Base-by-base conservation (phyloP, 768 basidiomycete species). In the Hericium erinaceus region DNA sequence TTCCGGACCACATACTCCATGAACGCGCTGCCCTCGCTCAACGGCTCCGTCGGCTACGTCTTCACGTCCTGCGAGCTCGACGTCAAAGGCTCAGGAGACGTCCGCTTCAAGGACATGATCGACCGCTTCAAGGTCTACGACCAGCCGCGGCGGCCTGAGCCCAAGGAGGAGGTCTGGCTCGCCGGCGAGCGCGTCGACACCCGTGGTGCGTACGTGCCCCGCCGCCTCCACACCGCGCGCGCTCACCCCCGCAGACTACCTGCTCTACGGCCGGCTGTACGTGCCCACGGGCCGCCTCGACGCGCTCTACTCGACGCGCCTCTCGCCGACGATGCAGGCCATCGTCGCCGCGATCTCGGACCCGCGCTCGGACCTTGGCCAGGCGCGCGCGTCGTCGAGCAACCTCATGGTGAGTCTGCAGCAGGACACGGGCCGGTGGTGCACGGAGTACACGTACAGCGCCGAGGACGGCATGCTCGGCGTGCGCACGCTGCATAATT, bases 381-480 rank as follows among this genome's bases (percentile, higher is more conserved):
- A 20, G 70, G 74, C 77, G 63, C 60, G 53, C n/a, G 73, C 60
- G 72, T 63, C 57, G 41, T 61, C 69, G 28, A 88, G 81, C 67
- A 89, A 89, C 60, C 67, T 83, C 67, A 86, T 97, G 80, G 69
- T 98, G 64, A 90, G 82, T 61, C 70, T 98, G 39, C 93, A 95
- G 69, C 94, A 97, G 66, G 93, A 97, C 67, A 81, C 89, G 9
- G 95, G 95, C 3, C 83, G 89, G 63, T 94, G 89, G 84, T 91
- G 91, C 62, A 86, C 89, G 2, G 95, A 98, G 69, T 98, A 95
- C 63, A 89, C 89, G 2, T 98, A 89, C 77, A 94, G 92, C 62
- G 90, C 91, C 1, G 90, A 93, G 63, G 95, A 98, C 64, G 85
- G 86, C 18, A 95, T 98, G 92, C 87, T 85, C 77, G 95, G 95